These are phyloP conservation scores for Leccinum ponderosum DNA, from an alignment of 1,284 basidiomycete species.

Conservation along the genomic window DNA sequence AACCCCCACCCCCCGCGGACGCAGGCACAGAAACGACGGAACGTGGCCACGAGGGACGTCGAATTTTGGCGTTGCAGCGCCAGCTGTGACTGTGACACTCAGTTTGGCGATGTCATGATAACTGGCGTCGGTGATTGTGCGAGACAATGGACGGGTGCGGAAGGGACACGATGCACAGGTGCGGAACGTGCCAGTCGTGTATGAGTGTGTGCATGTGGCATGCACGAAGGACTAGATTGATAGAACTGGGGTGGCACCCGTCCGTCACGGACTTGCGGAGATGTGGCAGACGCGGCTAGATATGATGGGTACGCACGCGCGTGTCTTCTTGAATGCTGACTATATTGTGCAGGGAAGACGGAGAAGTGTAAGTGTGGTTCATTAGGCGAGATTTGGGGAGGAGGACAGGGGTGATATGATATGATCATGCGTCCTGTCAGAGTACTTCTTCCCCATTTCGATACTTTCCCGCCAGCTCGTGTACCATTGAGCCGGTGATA, in stretches of 20 bases:
- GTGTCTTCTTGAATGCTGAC: neutral
- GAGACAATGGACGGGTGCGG: neutral
- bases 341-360: constrained; percentile 4
- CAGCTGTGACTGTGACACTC: neutral
- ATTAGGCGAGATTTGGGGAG: neutral
- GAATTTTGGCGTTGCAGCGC: neutral
- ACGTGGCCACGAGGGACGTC: neutral
- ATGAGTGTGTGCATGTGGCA: neutral
- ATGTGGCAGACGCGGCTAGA: neutral
- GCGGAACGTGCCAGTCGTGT: neutral
- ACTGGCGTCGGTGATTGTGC: neutral
- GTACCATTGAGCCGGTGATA: neutral
- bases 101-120: neutral
- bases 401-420: neutral
- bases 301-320: neutral
- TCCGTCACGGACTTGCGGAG: neutral
- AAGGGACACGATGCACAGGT: neutral
- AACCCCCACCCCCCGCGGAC: neutral
- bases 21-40: neutral
- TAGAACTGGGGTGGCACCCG: neutral
- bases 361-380: neutral
- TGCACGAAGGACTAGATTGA: neutral
- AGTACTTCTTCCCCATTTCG: neutral
- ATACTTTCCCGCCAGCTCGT: neutral
- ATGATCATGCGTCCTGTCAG: neutral